phyloP scores from a whole-genome alignment of 371 early-diverging fungal species.

The Syncephalastrum contaminatum region DNA sequence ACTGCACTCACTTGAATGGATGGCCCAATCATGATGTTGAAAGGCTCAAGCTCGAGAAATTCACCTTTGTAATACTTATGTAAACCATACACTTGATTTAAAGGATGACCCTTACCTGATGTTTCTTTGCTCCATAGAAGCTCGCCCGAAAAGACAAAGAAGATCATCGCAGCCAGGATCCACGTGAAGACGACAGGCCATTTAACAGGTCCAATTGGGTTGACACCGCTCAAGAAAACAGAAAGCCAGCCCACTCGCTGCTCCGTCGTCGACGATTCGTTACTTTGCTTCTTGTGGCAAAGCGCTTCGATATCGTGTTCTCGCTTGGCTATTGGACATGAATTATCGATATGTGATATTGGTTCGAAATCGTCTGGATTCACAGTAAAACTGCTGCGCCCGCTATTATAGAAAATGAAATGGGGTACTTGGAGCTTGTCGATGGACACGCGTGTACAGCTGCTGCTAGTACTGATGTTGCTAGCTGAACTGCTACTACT shows the following conservation, averaged over 20 bases:
- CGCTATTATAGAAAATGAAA: too few species aligned
- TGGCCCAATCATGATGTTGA: slow-evolving; percentile 27
- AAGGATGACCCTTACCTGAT: slow-evolving; percentile 6
- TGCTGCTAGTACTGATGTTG: too few species aligned
- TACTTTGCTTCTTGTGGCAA: too few species aligned
- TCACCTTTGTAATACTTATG: slow-evolving; percentile 12
- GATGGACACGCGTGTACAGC: too few species aligned
- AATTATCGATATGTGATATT: too few species aligned
- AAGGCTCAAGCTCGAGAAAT: slow-evolving; percentile 22
- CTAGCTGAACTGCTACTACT: too few species aligned
- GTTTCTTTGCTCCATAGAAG: slow-evolving; percentile 18
- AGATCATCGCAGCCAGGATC: slow-evolving; percentile 14
- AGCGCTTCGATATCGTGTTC: too few species aligned
- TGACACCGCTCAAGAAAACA: slow-evolving; percentile 10
- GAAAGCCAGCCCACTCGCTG: slow-evolving; percentile 5
- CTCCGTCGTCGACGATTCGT: too few species aligned
- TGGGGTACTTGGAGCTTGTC: too few species aligned
- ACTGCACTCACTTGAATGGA: slow-evolving; percentile 19
- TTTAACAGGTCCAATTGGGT: slow-evolving; percentile 6
- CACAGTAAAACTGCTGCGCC: too few species aligned
- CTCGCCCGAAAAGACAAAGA: slow-evolving; percentile 22
- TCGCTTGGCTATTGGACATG: too few species aligned
- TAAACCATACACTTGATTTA: background rate
- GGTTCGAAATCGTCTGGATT: too few species aligned
- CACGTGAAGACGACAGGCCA: slow-evolving; percentile 21